Evolutionary conservation across 768 basidiomycete genomes (phyloP), one percentile per base, ranked within the genome.

Genomic region (Suillus decipiens): DNA sequence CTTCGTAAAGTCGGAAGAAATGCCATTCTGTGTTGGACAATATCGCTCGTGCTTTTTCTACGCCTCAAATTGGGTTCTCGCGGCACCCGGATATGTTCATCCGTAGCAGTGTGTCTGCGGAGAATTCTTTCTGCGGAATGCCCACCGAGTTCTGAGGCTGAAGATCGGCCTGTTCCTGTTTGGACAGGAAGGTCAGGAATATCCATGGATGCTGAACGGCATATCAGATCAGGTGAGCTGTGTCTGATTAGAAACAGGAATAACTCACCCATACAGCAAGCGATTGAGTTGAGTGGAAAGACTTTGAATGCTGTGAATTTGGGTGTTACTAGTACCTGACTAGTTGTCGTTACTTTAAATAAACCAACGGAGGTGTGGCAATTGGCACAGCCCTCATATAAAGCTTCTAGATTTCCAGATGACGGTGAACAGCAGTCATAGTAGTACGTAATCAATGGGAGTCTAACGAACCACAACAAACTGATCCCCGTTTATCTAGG

Each of bases 1-100:
- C 65, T 68, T 2, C 66, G 42, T 0, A 71, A 63, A 45, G 45
- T 60, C 24, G 56, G 71, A 59, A 64, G n/a, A 43, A 64, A 53
- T 7, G 56, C 37, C 4, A 57, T 66, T 48, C 45, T 66, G 12
- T 65, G 65, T 7, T 10, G 24, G 19, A 3, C 3, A 11, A 41
- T 63, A 2, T 67, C 63, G 5, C 17, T 24, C 3, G 55, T 56
- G 1, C 59, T 42, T 55, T 34, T 61, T 67, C 67, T 54, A 42
- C 19, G 31, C 1, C 8, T 10, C 2, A 24, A 4, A 3, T 24
- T 5, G 10, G 3, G 47, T 10, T 19, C 31, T 54, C 0, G 10
- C 5, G 28, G 3, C 1, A 17, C 10, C 14, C 11, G 19, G 9
- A 14, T 17, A 9, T 2, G 36, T 1, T 7, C 36, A 0, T 59